phyloP scores from a whole-genome alignment of 1,284 basidiomycete species.

The Microbotryomycetes sp. region DNA sequence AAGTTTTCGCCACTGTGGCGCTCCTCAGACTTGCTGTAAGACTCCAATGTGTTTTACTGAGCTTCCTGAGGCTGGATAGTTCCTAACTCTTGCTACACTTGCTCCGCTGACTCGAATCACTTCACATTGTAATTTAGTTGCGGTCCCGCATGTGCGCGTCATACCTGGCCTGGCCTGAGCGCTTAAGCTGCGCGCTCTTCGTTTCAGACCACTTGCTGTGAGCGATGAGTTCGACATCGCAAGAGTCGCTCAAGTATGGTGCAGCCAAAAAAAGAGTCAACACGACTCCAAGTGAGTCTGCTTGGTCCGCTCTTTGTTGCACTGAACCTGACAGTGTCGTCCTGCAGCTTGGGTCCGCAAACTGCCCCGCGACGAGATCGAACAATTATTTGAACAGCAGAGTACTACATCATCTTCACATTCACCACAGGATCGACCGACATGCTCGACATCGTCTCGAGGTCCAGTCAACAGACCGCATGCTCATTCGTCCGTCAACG shows the following conservation, averaged over 20 bases:
- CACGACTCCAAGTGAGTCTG: background rate
- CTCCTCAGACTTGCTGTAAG: no score
- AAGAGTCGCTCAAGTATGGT: background rate
- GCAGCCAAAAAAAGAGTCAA: background rate
- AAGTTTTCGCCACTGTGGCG: background rate
- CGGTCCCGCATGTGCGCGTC: background rate
- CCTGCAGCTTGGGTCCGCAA: background rate
- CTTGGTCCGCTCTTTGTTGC: background rate
- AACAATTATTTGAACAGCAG: background rate
- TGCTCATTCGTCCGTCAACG: background rate
- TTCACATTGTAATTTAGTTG: no score
- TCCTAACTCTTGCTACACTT: no score
- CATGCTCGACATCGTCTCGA: background rate
- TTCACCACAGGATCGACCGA: background rate
- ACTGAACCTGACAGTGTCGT: background rate
- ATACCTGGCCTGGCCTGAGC: no score
- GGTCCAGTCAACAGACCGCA: background rate
- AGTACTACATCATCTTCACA: no score
- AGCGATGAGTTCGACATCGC: background rate
- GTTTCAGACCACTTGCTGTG: background rate
- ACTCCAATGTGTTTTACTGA: no score
- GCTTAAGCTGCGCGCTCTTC: no score
- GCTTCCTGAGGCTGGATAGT: no score
- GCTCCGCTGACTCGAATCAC: no score
- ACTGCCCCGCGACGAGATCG: background rate